Conservation (phyloP, 2,329 filamentous ascomycete genomes). For the Trichoderma guizhouense region DNA sequence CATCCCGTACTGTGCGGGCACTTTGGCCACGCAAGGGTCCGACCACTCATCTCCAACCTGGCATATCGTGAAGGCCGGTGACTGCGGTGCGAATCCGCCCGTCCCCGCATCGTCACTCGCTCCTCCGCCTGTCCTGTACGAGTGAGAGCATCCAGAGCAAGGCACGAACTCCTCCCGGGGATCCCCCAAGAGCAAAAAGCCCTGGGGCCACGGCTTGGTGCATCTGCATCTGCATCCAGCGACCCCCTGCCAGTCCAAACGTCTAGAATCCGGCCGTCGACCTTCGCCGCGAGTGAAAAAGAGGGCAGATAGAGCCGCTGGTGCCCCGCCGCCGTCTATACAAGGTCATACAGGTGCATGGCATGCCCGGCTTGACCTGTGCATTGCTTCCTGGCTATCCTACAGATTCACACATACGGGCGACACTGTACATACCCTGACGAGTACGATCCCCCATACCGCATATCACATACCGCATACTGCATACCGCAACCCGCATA, state of each 20-base stretch:
- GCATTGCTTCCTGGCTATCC: neutral
- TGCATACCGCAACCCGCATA: neutral
- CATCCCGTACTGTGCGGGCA: slow-evolving; percentile 12
- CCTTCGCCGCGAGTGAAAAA: neutral
- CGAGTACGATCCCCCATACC: neutral
- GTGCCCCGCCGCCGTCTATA: neutral
- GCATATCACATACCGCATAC: neutral
- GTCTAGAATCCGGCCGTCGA: neutral
- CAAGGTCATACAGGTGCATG: neutral
- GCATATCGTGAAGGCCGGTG: neutral
- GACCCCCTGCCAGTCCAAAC: neutral
- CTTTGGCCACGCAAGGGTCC: neutral
- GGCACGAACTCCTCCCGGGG: neutral
- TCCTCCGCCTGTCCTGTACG: neutral
- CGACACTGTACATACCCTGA: neutral
- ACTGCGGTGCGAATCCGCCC: slow-evolving; percentile 1
- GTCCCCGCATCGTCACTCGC: neutral
- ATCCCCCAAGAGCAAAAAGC: slow-evolving; percentile 6
- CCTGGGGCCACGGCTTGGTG: neutral
- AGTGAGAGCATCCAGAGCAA: neutral
- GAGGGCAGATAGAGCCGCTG: neutral
- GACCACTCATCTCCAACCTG: slow-evolving; percentile 1
- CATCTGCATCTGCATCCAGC: neutral
- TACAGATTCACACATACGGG: neutral
- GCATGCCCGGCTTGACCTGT: neutral